A percentile compares a stretch with the other conserved stretches of the same genome.
These are phyloP conservation scores for Globisporangium cylindrosporum DNA, from an alignment of 352 stramenopile genomes.

Conservation along the genomic window DNA sequence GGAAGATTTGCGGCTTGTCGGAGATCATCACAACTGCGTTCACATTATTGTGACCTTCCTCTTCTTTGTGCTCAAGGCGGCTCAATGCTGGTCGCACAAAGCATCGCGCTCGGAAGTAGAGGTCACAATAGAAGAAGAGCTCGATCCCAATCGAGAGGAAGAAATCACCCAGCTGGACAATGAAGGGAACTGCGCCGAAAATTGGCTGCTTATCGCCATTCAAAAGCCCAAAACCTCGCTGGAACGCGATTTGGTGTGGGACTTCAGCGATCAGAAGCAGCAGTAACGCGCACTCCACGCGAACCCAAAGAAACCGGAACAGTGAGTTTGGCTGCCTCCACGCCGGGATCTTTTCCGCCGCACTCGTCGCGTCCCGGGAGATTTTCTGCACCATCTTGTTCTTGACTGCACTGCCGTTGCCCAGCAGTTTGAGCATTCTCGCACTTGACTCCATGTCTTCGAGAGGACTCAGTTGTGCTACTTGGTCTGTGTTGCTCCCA, in stretches of 20 bases:
- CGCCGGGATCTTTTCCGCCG: conserved; percentile 3
- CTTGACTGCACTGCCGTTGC: conserved; percentile 31
- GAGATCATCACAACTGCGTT: conserved; percentile 15
- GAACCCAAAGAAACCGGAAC: conserved; percentile 29
- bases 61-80: conserved; percentile 12
- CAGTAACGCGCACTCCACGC: conserved; percentile 29
- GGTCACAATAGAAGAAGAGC: conserved; percentile 57
- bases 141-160: conserved; percentile 34
- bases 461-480: conserved; percentile 26
- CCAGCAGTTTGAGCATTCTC: conserved; percentile 28
- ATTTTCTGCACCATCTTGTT: conserved; percentile 26
- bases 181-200: conserved; percentile 31
- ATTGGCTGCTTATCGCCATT: conserved; percentile 20
- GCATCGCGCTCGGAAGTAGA: conserved; percentile 36
- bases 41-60: conserved; percentile 20
- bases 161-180: conserved; percentile 39
- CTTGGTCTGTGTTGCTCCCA: not conserved
- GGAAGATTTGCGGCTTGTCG: conserved; percentile 23
- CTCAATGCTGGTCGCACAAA: conserved; percentile 36
- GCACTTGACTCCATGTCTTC: conserved; percentile 35
- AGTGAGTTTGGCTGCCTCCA: conserved; percentile 31
- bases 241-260: conserved; percentile 43
- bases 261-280: conserved; percentile 40
- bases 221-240: conserved; percentile 41
- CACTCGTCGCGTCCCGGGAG: conserved; percentile 5